Conservation (phyloP, 495 filamentous ascomycete genomes). For the Podospora pseudoanserina region DNA sequence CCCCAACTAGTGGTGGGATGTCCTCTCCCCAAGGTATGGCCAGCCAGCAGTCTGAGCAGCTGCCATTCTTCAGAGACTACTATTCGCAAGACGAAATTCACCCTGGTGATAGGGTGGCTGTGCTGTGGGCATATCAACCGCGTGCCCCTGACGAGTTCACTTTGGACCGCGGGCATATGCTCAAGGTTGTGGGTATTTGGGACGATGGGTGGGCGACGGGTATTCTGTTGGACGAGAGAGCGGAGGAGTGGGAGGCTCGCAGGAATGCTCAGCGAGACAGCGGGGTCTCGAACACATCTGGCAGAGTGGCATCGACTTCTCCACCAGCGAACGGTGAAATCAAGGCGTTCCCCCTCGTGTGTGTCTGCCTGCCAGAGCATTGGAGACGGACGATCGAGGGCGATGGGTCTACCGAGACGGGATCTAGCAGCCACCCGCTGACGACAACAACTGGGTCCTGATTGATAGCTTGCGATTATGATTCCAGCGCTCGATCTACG, state of each 20-base stretch:
- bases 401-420: conserved; percentile 60
- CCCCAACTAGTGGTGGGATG: conserved; percentile 70
- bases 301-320: conserved; percentile 53
- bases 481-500: conserved; percentile 23
- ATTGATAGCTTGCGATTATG: conserved; percentile 27
- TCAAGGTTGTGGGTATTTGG: conserved; percentile 98
- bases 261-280: conserved; percentile 82
- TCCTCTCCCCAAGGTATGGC: conserved; percentile 79
- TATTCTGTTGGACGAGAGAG: conserved; percentile 72
- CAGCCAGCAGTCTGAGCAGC: conserved; percentile 90
- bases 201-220: conserved; percentile 99
- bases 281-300: conserved; percentile 83
- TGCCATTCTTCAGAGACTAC: conserved; percentile 96
- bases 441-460: conserved; percentile 30
- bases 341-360: conserved; percentile 97
- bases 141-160: conserved; percentile 91
- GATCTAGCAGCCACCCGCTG: conserved; percentile 43
- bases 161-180: conserved; percentile 94
- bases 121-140: conserved; percentile 95
- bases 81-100: conserved; percentile 97
- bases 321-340: conserved; percentile 76
- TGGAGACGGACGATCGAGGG: conserved; percentile 97
- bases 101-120: conserved; percentile 82
- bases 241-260: conserved; percentile 81
- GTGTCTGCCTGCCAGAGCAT: conserved; percentile 93